These are phyloP conservation scores for Pancytospora philotis DNA, from an alignment of 371 early-diverging fungal genomes.

Conservation along the genomic window DNA sequence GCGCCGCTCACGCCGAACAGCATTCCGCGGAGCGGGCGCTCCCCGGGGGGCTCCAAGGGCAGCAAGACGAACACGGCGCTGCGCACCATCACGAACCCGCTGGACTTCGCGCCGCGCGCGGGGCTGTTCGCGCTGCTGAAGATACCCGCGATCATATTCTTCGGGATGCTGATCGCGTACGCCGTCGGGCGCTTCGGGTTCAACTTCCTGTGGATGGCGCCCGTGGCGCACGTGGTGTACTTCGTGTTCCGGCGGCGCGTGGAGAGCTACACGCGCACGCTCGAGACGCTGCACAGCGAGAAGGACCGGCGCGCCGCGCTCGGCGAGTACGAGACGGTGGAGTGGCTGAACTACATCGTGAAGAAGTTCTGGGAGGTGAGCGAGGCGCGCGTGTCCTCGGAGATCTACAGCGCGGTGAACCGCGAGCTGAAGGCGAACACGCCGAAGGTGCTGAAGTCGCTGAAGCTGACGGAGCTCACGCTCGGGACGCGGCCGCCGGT, in stretches of 20 bases:
- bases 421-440: conserved; percentile 51
- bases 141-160: conserved; percentile 55
- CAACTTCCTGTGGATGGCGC: conserved; percentile 43
- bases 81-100: conserved; percentile 36
- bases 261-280: conserved; percentile 51
- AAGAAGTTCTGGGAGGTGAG: conserved; percentile 77
- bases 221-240: conserved; percentile 53
- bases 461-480: conserved; percentile 78
- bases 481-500: conserved; percentile 83
- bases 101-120: conserved; percentile 49
- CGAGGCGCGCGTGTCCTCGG: conserved; percentile 76
- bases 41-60: background rate
- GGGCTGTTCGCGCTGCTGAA: conserved; percentile 46
- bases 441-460: conserved; percentile 74
- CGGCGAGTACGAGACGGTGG: conserved; percentile 66
- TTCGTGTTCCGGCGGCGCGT: conserved; percentile 49
- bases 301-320: conserved; percentile 42
- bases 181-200: conserved; percentile 51
- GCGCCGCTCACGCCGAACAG: conserved; percentile 13
- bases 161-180: conserved; percentile 48
- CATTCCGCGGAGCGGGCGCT: conserved; percentile 8
- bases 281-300: conserved; percentile 51
- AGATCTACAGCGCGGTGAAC: conserved; percentile 64
- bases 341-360: conserved; percentile 87
- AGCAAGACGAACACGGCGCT: background rate